Evolutionary conservation across 106 monocot genomes (phyloP).

Genomic region (Dendrobium catenatum): DNA sequence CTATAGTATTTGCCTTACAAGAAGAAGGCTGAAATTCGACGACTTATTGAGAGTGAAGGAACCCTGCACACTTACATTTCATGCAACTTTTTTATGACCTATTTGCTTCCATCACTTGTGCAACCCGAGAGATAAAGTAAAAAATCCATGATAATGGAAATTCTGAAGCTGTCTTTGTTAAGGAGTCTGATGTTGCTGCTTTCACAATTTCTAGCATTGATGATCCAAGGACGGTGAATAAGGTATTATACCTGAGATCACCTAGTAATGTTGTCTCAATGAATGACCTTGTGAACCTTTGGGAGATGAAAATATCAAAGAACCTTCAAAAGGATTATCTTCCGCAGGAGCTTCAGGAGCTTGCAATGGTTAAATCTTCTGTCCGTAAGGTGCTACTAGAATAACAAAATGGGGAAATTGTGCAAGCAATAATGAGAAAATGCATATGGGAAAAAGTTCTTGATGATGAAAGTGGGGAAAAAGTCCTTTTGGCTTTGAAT

Average conservation of each 20-base stretch:
- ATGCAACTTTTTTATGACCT: conserved; percentile 42
- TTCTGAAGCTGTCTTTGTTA: conserved; percentile 58
- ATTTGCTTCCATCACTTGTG: conserved; percentile 53
- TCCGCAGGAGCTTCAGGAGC: conserved; percentile 16
- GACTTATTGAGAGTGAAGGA: conserved; percentile 41
- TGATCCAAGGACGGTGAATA: conserved; percentile 66
- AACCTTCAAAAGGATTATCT: conserved; percentile 32
- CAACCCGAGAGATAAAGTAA: conserved; percentile 58
- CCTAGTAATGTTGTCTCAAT: conserved; percentile 38
- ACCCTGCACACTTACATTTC: conserved; percentile 60
- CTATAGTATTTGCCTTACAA: conserved; percentile 15
- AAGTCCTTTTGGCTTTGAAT: too few relatives aligned
- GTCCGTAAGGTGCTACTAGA: too few relatives aligned
- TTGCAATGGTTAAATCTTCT: too few relatives aligned
- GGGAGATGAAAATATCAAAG: conserved; percentile 57
- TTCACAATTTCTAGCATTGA: conserved; percentile 57
- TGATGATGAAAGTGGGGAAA: too few relatives aligned
- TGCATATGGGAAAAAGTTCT: too few relatives aligned
- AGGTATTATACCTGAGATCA: conserved; percentile 56
- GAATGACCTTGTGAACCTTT: conserved; percentile 46
- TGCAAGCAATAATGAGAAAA: too few relatives aligned
- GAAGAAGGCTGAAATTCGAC: conserved; percentile 44
- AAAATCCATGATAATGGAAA: conserved; percentile 53
- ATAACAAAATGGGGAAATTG: too few relatives aligned
- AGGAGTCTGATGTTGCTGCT: conserved; percentile 54